Evolutionary conservation across 257 asterid genomes (phyloP).

Genomic region (Verbascum thapsus): DNA sequence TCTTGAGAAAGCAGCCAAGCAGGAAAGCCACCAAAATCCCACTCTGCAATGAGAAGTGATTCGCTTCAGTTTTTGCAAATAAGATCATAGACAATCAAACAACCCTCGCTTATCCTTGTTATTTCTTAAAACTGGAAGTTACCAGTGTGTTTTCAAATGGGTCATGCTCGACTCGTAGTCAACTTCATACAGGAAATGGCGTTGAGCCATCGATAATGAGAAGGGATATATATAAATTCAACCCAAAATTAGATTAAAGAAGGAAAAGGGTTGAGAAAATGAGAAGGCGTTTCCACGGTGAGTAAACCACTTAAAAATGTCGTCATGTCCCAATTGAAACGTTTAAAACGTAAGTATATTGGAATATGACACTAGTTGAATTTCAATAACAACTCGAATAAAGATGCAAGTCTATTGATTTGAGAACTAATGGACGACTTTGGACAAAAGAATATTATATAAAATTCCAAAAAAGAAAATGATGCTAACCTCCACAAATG

Average conservation of each 20-base stretch:
- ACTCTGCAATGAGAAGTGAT: constrained; percentile 54
- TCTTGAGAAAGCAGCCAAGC: constrained; percentile 90
- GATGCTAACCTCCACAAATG: constrained; percentile 86
- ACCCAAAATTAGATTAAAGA: no score
- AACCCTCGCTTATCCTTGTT: no score
- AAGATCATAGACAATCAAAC: no score
- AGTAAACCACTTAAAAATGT: constrained; percentile 12
- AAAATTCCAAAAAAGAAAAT: constrained; percentile 2
- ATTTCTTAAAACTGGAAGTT: no score
- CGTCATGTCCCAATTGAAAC: not conserved
- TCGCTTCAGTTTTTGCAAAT: no score
- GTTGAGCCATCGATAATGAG: no score
- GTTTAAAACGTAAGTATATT: no score
- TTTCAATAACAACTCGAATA: constrained; percentile 1
- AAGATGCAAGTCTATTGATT: constrained; percentile 3
- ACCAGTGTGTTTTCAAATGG: no score
- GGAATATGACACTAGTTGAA: not conserved
- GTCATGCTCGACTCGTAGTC: no score
- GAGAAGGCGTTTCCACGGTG: constrained; percentile 1
- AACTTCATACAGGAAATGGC: no score
- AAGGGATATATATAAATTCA: no score
- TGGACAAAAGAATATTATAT: constrained; percentile 4
- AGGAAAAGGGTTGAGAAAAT: not conserved
- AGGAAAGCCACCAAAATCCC: constrained; percentile 99
- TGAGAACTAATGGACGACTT: constrained; percentile 8